These are phyloP conservation scores for Primulina huaijiensis DNA, from an alignment of 257 asterid species.

Conservation along the genomic window DNA sequence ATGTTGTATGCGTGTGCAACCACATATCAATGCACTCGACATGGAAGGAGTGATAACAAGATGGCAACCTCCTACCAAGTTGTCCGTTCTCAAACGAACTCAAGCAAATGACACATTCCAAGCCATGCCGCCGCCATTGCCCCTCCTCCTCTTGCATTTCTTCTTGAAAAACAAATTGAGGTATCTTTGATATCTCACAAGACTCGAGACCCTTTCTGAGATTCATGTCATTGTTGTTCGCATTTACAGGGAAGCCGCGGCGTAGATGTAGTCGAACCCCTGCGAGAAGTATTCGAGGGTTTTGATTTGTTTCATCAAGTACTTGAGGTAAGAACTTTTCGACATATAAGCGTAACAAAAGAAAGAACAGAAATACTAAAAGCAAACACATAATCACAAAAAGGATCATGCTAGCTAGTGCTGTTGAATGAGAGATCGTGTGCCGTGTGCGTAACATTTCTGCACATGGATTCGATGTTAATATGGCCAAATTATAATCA, in stretches of 20 bases:
- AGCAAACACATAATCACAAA: not conserved
- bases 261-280: not conserved
- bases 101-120: not conserved
- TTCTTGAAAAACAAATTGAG: not conserved
- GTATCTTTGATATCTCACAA: not conserved
- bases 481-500: not conserved
- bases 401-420: not conserved
- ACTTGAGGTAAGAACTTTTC: not conserved
- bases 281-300: not conserved
- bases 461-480: not conserved
- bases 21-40: conserved; percentile 79
- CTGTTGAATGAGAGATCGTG: not conserved
- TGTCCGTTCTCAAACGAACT: not conserved
- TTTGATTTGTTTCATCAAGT: not conserved
- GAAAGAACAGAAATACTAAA: not conserved
- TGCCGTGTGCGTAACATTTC: not conserved
- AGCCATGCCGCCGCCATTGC: not conserved
- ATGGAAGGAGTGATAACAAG: conserved; percentile 28
- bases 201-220: not conserved
- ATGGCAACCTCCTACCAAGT: not conserved
- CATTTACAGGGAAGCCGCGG: not conserved
- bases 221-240: not conserved
- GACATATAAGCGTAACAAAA: not conserved
- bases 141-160: not conserved
- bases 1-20: conserved; percentile 77